Evolutionary conservation across 345 rosid species (phyloP).

Genomic region (Brassica cretica): DNA sequence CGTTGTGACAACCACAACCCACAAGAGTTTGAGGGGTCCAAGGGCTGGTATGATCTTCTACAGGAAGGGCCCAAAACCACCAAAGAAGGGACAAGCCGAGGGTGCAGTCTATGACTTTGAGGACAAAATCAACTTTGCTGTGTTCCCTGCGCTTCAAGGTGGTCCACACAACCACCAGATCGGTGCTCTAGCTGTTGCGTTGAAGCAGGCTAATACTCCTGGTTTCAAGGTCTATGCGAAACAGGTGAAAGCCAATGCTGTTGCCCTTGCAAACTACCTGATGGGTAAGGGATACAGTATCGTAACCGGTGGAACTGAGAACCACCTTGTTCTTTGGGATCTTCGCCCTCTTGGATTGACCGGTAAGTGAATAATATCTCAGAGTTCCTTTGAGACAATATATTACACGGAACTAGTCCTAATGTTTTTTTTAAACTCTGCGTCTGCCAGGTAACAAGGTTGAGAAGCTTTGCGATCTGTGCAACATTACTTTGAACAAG

Average conservation of each 20-base stretch:
- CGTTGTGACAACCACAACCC: constrained; percentile 98
- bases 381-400: not conserved
- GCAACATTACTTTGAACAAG: constrained; percentile 96
- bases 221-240: constrained; percentile 96
- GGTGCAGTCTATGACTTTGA: constrained; percentile 90
- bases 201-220: constrained; percentile 83
- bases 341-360: constrained; percentile 98
- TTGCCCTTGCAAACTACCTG: constrained; percentile 82
- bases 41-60: constrained; percentile 99
- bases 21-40: constrained; percentile 99
- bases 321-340: constrained; percentile 99
- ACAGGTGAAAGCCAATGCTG: constrained; percentile 98
- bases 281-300: constrained; percentile 82
- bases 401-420: not conserved
- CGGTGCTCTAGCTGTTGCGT: constrained; percentile 97
- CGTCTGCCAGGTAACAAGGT: constrained; percentile 74
- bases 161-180: constrained; percentile 99
- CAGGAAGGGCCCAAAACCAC: constrained; percentile 94
- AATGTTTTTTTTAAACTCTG: constrained; percentile 3
- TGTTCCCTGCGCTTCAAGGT: constrained; percentile 98
- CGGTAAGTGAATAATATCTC: constrained; percentile 44
- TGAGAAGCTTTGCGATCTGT: constrained; percentile 94
- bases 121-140: constrained; percentile 97
- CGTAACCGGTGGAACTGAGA: constrained; percentile 98
- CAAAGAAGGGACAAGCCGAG: constrained; percentile 97